Conservation (phyloP, 192 early-diverging fungal genomes). For the Dispira simplex region DNA sequence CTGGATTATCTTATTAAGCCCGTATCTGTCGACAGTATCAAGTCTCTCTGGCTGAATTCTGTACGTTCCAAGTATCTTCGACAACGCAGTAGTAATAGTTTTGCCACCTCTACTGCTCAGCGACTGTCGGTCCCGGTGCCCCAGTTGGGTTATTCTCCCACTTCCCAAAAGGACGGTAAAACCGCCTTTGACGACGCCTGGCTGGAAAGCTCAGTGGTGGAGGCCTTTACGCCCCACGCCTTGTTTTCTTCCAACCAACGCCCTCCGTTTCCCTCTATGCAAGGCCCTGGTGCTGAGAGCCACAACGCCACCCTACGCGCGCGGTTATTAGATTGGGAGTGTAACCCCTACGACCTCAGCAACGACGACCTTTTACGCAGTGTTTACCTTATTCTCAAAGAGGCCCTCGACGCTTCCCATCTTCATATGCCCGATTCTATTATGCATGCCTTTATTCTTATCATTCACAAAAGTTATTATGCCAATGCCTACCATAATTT, state of each 20-base stretch:
- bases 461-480: conserved; percentile 35
- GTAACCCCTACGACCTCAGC: conserved; percentile 46
- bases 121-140: background rate
- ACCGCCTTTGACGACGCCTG: conserved; percentile 3
- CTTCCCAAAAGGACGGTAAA: background rate
- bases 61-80: conserved; percentile 23
- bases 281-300: background rate
- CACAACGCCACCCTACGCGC: conserved; percentile 23
- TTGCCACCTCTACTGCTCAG: background rate
- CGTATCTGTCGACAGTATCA: conserved; percentile 29
- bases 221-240: background rate
- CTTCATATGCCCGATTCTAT: conserved; percentile 37
- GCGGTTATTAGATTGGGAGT: conserved; percentile 47
- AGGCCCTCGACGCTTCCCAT: conserved; percentile 38
- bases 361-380: conserved; percentile 49
- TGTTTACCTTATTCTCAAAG: conserved; percentile 50
- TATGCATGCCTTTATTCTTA: conserved; percentile 28
- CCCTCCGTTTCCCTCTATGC: background rate
- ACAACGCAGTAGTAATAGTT: conserved; percentile 11
- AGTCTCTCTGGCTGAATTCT: conserved; percentile 31
- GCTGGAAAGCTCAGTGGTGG: conserved; percentile 5
- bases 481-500: conserved; percentile 91
- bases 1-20: conserved; percentile 33
- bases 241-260: background rate
- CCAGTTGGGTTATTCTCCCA: background rate